These are phyloP conservation scores for Benincasa hispida DNA, from an alignment of 306 rosid genomes.

Conservation along the genomic window DNA sequence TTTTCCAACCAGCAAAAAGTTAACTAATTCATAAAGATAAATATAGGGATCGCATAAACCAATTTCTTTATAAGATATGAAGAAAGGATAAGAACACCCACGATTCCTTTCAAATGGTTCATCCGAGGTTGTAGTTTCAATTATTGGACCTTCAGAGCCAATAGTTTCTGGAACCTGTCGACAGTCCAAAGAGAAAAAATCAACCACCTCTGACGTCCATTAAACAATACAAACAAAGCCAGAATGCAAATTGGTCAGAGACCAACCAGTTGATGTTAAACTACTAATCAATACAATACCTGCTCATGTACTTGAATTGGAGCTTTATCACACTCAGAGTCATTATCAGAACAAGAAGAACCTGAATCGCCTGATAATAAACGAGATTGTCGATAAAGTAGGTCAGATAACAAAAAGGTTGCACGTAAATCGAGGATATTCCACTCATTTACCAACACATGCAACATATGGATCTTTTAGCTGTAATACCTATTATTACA, in stretches of 20 bases:
- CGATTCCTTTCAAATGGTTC: conserved; percentile 49
- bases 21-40: neutral
- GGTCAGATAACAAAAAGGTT: neutral
- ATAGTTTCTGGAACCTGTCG: conserved; percentile 40
- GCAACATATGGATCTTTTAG: neutral
- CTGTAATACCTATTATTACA: neutral
- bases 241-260: conserved; percentile 8
- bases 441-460: neutral
- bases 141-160: conserved; percentile 28
- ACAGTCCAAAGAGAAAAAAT: conserved; percentile 6
- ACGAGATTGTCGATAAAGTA: conserved; percentile 5
- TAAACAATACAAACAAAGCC: conserved; percentile 15
- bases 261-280: neutral
- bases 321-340: conserved; percentile 32
- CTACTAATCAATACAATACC: conserved; percentile 19
- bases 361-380: conserved; percentile 32
- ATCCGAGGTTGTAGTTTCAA: conserved; percentile 24
- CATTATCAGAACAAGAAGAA: conserved; percentile 49
- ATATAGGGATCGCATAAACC: neutral
- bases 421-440: neutral
- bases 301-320: conserved; percentile 26
- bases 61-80: neutral
- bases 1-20: neutral
- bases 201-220: neutral
- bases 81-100: conserved; percentile 31